Conservation (phyloP, 176 grass and related monocot species). For the Chloris gayana region DNA sequence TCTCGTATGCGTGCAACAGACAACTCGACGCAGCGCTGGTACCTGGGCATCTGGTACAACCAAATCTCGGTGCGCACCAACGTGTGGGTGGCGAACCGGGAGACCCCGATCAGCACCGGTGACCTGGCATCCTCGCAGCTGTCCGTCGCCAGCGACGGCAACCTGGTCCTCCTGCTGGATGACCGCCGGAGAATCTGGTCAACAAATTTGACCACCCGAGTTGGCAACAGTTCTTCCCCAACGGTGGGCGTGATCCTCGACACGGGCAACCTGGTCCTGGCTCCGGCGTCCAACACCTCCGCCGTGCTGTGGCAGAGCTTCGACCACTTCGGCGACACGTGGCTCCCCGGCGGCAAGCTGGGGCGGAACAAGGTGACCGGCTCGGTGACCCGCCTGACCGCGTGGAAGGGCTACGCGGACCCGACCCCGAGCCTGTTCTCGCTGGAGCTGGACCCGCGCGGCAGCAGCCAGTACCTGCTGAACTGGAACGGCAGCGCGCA, state of each 20-base stretch:
- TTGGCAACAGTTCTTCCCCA: slow-evolving; percentile 16
- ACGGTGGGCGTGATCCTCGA: slow-evolving; percentile 54
- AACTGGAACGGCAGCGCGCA: slow-evolving; percentile 35
- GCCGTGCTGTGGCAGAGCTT: slow-evolving; percentile 67
- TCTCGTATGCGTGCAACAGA: slow-evolving; percentile 10
- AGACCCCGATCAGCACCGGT: slow-evolving; percentile 12
- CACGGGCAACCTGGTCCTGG: slow-evolving; percentile 62
- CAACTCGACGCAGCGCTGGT: slow-evolving; percentile 30
- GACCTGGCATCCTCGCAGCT: slow-evolving; percentile 34
- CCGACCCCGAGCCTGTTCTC: slow-evolving; percentile 49
- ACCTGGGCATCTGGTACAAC: slow-evolving; percentile 70
- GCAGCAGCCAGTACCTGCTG: slow-evolving; percentile 58
- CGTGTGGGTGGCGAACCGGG: slow-evolving; percentile 60
- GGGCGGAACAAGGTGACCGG: slow-evolving; percentile 54
- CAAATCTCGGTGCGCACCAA: slow-evolving; percentile 37
- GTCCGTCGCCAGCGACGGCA: slow-evolving; percentile 30
- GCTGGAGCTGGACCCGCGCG: slow-evolving; percentile 47
- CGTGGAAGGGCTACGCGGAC: slow-evolving; percentile 50
- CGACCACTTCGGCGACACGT: slow-evolving; percentile 64
- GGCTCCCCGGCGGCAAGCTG: slow-evolving; percentile 59
- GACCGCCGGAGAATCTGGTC: slow-evolving; percentile 45
- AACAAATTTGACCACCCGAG: slow-evolving; percentile 13
- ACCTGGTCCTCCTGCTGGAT: slow-evolving; percentile 52
- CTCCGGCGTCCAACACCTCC: slow-evolving; percentile 46
- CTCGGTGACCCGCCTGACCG: slow-evolving; percentile 29